Evolutionary conservation across 306 rosid genomes (phyloP).

Genomic region (Malus domestica): ASM211411v1 NC_041791.1:6027501-6028000

Average conservation of each 20-base stretch:
- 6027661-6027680: not conserved
- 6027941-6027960: not conserved
- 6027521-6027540: not conserved
- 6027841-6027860: not conserved
- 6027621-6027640: not conserved
- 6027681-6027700: slow-evolving; percentile 1
- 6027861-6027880: not conserved
- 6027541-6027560: not conserved
- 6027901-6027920: not conserved
- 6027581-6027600: not conserved
- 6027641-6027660: too few species aligned
- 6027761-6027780: not conserved
- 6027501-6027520: too few species aligned
- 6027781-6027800: not conserved
- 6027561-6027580: not conserved
- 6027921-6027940: not conserved
- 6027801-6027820: not conserved
- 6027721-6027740: not conserved
- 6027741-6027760: slow-evolving; percentile 9
- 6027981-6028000: not conserved
- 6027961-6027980: not conserved
- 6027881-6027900: too few species aligned
- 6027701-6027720: not conserved
- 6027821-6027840: slow-evolving; percentile 5
- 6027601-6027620: not conserved